phyloP scores from a whole-genome alignment of 2,329 filamentous ascomycete genomes.

The Fusarium albosuccineum region DNA sequence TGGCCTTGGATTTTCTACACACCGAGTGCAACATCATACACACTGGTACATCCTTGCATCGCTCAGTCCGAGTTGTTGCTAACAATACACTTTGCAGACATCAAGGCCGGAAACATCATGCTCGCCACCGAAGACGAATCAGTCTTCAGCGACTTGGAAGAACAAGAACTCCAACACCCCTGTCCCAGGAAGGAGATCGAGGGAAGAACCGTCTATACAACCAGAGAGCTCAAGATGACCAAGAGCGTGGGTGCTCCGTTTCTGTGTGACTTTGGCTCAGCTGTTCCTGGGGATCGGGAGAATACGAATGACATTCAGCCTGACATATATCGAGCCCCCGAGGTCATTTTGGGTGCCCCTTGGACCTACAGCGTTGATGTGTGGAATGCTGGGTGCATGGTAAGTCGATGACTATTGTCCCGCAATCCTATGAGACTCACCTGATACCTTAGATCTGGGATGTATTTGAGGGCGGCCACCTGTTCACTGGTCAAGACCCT shows the following conservation, averaged over 20 bases:
- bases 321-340: constrained; percentile 56
- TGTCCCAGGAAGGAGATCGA: constrained; percentile 57
- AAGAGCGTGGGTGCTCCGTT: constrained; percentile 51
- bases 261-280: constrained; percentile 65
- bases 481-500: constrained; percentile 59
- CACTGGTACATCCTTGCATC: constrained; percentile 52
- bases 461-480: constrained; percentile 58
- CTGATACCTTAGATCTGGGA: constrained; percentile 59
- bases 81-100: constrained; percentile 50
- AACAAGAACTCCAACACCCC: constrained; percentile 55
- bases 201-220: constrained; percentile 58
- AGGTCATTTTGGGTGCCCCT: constrained; percentile 60
- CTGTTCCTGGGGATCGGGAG: constrained; percentile 50
- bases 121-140: constrained; percentile 56
- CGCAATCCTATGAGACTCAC: neutral
- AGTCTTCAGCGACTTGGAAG: constrained; percentile 54
- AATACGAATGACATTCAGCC: constrained; percentile 57
- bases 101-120: constrained; percentile 63
- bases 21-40: constrained; percentile 60
- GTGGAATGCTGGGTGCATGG: constrained; percentile 66
- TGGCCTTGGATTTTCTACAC: constrained; percentile 61
- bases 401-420: constrained; percentile 43
- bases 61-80: constrained; percentile 29
- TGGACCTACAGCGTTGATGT: constrained; percentile 64
- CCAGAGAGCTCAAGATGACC: constrained; percentile 54